Evolutionary conservation across 2,329 filamentous ascomycete species (phyloP), one percentile per base, ranked within the genome.

Genomic region (Penicillium verrucosum): DNA sequence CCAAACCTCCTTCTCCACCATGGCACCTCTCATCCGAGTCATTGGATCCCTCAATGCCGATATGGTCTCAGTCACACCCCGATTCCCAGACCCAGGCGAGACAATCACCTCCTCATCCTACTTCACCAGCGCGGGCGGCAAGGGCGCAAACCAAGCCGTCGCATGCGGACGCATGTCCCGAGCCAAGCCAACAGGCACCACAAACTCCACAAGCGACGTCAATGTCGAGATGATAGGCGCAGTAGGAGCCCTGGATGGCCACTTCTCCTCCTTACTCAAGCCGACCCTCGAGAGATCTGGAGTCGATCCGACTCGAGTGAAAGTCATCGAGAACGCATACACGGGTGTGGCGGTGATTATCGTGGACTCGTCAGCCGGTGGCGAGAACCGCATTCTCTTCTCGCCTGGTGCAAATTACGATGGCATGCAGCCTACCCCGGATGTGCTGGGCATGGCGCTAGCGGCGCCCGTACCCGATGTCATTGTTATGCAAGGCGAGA

Each of bases 31-130:
- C 47, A 94, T 97, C 73, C 88, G 89, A 61, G 84, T 97, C 60
- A 86, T 97, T 65, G 93, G 93, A 66, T 97, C 93, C 34, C 86
- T 99, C 59, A 97, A 97, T 77, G 90, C 90, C 72, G 93, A 99
- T 78, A 87, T 97, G 61, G 90, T 96, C 61, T 92, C 91, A 40
- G 87, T 90, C 67, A 94, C 94, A 34, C 81, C 90, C 5, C 90
- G 93, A 61, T 85, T 96, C 61, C 93, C 94, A 1, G 78, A 82
- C 1, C 87, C 89, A 0, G 94, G 93, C 64, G 93, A 99, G 77
- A 97, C 93, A 3, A 82, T 97, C 50, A 92, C 89, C 2, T 84
- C 90, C 46, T 86, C 80, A 62, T 86, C 85, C 21, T 96, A 96
- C 77, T 82, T 82, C 69, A 90, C 88, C 36, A 92, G 89, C 42